Conservation (phyloP, 176 grass and related monocot species). For the Phoenix dactylifera region DNA sequence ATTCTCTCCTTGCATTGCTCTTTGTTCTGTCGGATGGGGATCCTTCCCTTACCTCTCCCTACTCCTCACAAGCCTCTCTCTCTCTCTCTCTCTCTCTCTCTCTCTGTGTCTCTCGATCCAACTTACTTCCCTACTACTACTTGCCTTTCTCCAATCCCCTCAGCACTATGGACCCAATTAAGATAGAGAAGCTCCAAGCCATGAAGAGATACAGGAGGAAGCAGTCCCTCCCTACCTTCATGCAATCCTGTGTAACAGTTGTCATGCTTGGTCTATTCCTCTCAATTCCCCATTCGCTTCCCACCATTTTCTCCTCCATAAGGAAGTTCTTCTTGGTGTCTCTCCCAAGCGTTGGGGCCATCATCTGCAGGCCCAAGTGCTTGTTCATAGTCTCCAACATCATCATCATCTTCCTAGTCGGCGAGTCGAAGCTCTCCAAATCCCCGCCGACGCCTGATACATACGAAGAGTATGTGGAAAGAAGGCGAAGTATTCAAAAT, state of each 20-base stretch:
- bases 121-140: too few relatives aligned
- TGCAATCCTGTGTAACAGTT: background rate
- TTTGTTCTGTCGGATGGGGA: too few relatives aligned
- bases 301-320: conserved; percentile 14
- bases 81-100: too few relatives aligned
- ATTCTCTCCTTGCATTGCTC: too few relatives aligned
- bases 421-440: background rate
- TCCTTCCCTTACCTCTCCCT: too few relatives aligned
- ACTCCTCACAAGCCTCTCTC: too few relatives aligned
- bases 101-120: too few relatives aligned
- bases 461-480: background rate
- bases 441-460: background rate
- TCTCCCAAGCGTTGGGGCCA: background rate
- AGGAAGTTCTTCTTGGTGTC: conserved; percentile 29
- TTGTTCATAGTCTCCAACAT: conserved; percentile 6
- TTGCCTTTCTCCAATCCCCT: too few relatives aligned
- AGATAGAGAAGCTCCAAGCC: too few relatives aligned
- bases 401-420: conserved; percentile 7
- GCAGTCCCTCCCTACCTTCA: background rate
- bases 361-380: background rate
- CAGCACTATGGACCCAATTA: too few relatives aligned
- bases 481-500: background rate
- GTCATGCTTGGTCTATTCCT: background rate
- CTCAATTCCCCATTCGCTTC: background rate
- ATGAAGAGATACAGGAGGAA: too few relatives aligned